Base-by-base conservation (phyloP, 331 rosid genomes). In the Rhamnella rubrinervis region DNA sequence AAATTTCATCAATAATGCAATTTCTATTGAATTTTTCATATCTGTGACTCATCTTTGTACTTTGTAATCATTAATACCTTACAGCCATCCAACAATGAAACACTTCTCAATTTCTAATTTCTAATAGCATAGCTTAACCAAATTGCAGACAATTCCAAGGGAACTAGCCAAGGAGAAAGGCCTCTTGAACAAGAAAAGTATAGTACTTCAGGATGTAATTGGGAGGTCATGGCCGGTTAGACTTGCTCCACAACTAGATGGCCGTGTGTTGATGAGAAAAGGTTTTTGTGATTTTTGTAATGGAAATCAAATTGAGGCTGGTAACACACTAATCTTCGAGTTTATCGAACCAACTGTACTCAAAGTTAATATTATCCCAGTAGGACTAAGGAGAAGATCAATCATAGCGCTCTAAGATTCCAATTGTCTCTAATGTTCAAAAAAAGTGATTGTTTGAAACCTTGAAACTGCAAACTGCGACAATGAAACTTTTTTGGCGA, bases 111-210 rank as follows among this genome's bases (percentile, higher is more conserved):
- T 8, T 40, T 40, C 47, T 11, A 7, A 7, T 40, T 40, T 40
- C 2, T 40, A 23, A 23, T 40, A 7, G 9, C 47, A 40, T 0
- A 7, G 46, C 9, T 8, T 7, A 7, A 7, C 47, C 13, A 40
- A 40, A 7, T 56, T 56, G 60, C 75, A 70, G 75, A 31, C 7
- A 1, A 16, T 61, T 59, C 75, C 61, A 4, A 49, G 31, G 38
- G 38, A 35, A 7, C 7, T 37, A 49, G 75, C 51, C 38, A 1
- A 0, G n/a, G 47, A 56, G 4, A 28, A 35, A 60, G 67, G 75
- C 15, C n/a, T 61, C 21, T 15, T 37, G 68, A 35, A 19, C 19
- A 11, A 38, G 10, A 40, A 46, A 21, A 15, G 50, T 14, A 10
- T 35, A 60, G 16, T 15, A 8, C 59, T 71, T 59, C 61, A 20